Base-by-base conservation (phyloP, 116 monocot genomes). In the Zostera marina region DNA sequence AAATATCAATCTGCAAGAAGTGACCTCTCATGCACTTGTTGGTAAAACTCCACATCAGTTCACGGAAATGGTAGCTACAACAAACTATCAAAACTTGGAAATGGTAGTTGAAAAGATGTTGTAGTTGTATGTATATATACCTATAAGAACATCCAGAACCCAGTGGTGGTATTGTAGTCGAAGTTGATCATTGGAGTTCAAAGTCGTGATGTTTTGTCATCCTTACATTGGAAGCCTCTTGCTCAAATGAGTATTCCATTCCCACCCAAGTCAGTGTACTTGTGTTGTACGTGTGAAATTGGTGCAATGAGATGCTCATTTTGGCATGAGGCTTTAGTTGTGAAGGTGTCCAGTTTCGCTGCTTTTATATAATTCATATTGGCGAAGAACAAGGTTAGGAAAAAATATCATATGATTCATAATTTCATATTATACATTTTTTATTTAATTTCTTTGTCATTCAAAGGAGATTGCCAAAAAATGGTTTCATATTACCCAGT, bases 201-300 rank as follows among this genome's bases (percentile, higher is more conserved):
- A 17, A 19, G 9, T 58, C 9, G 16, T 16, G 3, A 9, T 20
- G 15, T 9, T 41, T 14, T 39, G 15, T 41, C 14, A 39, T 58
- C 58, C 58, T 58, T 20, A 15, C 41, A 11, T 38, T 11, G 44
- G 25, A 47, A 61, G 14, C 46, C 61, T 61, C 61, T 61, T 61
- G 61, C 61, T 61, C 45, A 61, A 61, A 61, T 61, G 61, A 61
- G 61, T 61, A 61, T 61, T 61, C 61, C 61, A 61, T 61, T 20
- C 26, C n/a, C 15, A 20, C 14, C 25, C 44, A 61, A 44, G 8
- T 43, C 61, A 15, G n/a, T n/a, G n/a, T n/a, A 11, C 11, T 44
- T 47, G 43, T 22, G 9, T 23, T 47, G 43, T 22, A 6, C 14
- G 12, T n/a, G 21, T 61, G 32, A 32, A 3, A 5, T 32, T 12